phyloP scores from a whole-genome alignment of 805 yeast genomes.

The Pichia phayaonensis region DNA sequence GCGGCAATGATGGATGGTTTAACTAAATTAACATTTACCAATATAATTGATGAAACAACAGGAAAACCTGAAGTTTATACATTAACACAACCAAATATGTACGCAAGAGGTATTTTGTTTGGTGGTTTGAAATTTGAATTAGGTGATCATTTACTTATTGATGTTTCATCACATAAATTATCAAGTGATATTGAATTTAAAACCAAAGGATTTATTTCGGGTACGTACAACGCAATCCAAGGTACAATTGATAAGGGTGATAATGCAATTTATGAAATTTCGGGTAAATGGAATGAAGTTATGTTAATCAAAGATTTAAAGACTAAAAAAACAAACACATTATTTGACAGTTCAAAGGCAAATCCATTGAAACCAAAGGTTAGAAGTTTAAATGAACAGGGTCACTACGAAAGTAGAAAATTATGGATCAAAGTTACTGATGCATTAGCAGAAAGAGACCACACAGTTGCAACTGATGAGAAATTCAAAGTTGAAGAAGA shows the following conservation, averaged over 20 bases:
- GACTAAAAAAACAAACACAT: slow-evolving; percentile 34
- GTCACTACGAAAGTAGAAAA: slow-evolving; percentile 68
- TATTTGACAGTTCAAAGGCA: slow-evolving; percentile 57
- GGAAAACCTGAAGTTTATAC: slow-evolving; percentile 61
- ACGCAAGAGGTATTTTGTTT: slow-evolving; percentile 86
- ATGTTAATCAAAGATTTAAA: slow-evolving; percentile 56
- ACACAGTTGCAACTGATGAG: slow-evolving; percentile 77
- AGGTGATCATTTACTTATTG: slow-evolving; percentile 84
- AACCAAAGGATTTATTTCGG: slow-evolving; percentile 89
- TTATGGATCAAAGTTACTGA: slow-evolving; percentile 78
- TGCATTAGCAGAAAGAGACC: slow-evolving; percentile 76
- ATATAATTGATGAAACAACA: slow-evolving; percentile 37
- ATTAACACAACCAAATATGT: slow-evolving; percentile 92
- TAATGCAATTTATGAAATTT: slow-evolving; percentile 52
- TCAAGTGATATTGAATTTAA: slow-evolving; percentile 86
- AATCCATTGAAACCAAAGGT: slow-evolving; percentile 55
- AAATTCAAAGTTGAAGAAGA: slow-evolving; percentile 78
- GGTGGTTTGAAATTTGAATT: slow-evolving; percentile 86
- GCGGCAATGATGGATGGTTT: slow-evolving; percentile 96
- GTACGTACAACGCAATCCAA: slow-evolving; percentile 82
- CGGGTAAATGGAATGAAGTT: slow-evolving; percentile 92
- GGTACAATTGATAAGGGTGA: slow-evolving; percentile 58
- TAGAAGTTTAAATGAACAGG: slow-evolving; percentile 74
- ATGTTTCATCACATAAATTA: slow-evolving; percentile 49
- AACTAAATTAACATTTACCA: slow-evolving; percentile 62